Conservation (phyloP, 148 eudicot species). For the Linanthus parryae region DNA sequence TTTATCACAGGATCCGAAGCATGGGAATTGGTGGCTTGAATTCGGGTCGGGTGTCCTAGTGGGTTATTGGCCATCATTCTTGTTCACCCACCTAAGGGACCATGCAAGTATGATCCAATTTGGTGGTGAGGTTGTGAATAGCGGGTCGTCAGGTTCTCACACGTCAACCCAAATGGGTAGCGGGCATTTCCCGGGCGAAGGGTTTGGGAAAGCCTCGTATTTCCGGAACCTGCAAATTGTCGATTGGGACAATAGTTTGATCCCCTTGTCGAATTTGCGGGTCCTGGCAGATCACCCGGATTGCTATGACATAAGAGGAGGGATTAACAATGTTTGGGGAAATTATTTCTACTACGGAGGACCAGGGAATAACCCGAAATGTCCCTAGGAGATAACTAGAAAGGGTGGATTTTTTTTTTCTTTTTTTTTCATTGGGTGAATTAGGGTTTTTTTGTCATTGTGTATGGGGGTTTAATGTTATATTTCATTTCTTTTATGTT, state of each 20-base stretch:
- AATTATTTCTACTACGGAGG: conserved; percentile 82
- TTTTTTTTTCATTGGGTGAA: neutral
- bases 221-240: conserved; percentile 64
- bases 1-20: conserved; percentile 57
- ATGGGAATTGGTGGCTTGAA: conserved; percentile 88
- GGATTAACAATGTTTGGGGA: conserved; percentile 71
- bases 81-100: conserved; percentile 52
- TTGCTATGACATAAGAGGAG: conserved; percentile 65
- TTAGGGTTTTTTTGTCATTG: conserved; percentile 13
- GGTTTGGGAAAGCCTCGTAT: conserved; percentile 62
- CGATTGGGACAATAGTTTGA: conserved; percentile 65
- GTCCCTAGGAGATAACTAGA: conserved; percentile 23
- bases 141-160: conserved; percentile 34
- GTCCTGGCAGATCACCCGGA: conserved; percentile 74
- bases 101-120: conserved; percentile 83
- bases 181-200: conserved; percentile 65
- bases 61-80: conserved; percentile 70
- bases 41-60: conserved; percentile 62
- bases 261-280: conserved; percentile 42
- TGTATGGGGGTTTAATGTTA: conserved; percentile 23
- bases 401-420: conserved; percentile 2
- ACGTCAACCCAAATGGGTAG: conserved; percentile 83
- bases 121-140: conserved; percentile 70
- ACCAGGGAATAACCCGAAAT: conserved; percentile 60
- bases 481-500: conserved; percentile 3